Conservation (phyloP, 192 early-diverging fungal species). For the Borealophlyctis nickersoniae region DNA sequence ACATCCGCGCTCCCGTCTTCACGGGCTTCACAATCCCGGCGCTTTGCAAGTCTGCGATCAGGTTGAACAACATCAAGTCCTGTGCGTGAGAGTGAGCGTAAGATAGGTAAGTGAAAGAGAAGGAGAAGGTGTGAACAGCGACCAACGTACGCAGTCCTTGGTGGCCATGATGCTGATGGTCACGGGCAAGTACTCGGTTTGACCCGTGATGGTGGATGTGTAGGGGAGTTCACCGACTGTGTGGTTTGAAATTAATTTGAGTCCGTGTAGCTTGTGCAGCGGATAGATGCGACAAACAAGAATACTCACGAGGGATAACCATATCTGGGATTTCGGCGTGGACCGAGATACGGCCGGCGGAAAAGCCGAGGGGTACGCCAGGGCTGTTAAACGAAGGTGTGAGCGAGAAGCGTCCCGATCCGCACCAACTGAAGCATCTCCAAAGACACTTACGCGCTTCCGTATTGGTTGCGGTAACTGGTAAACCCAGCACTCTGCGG, state of each 20-base stretch:
- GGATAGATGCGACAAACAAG: no score
- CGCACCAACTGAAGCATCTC: no score
- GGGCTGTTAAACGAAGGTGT: no score
- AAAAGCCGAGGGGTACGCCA: background rate
- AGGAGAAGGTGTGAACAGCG: no score
- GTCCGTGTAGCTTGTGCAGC: no score
- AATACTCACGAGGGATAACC: background rate
- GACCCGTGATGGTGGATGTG: background rate
- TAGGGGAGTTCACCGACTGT: background rate
- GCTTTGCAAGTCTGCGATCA: background rate
- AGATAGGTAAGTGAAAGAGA: no score
- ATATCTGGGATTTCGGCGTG: background rate
- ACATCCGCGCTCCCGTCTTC: background rate
- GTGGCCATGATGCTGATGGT: background rate
- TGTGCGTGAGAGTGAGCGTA: no score
- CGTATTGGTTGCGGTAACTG: background rate
- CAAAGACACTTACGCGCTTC: no score
- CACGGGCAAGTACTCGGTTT: background rate
- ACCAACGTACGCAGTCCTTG: background rate
- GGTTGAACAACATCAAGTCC: slow-evolving; percentile 3
- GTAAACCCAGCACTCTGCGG: background rate
- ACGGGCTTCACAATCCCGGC: background rate
- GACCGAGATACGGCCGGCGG: background rate
- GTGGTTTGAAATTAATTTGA: no score
- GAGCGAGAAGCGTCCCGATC: no score